A percentile compares a stretch with the other conserved stretches of the same genome.
Evolutionary conservation across 192 early-diverging fungal species (phyloP).

Genomic region (Coemansia javaensis): DNA sequence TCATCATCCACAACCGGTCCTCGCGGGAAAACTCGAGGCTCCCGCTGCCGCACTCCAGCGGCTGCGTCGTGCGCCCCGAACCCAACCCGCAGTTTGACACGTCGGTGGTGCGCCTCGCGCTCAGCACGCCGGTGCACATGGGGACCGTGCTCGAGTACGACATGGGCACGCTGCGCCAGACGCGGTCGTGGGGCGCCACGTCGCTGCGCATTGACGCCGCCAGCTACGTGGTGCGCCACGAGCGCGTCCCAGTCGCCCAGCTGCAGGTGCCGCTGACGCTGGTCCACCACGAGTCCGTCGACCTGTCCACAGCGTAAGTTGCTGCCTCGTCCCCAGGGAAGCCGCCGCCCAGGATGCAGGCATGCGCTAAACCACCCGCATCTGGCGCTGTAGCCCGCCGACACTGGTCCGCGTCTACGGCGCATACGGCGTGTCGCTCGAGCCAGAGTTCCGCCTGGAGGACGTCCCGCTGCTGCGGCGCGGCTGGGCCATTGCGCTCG

Average conservation of each 20-base stretch:
- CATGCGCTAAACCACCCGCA: neutral
- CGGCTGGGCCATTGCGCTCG: constrained; percentile 76
- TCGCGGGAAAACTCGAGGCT: constrained; percentile 13
- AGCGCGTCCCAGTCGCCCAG: constrained; percentile 19
- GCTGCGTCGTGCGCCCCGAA: constrained; percentile 57
- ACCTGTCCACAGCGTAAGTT: constrained; percentile 12
- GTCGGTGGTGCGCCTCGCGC: constrained; percentile 19
- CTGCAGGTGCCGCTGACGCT: constrained; percentile 62
- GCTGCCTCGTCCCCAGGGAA: too few species aligned
- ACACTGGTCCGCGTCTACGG: constrained; percentile 71
- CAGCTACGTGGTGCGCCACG: constrained; percentile 25
- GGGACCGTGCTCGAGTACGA: constrained; percentile 67
- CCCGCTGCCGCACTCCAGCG: constrained; percentile 20
- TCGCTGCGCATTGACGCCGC: constrained; percentile 25
- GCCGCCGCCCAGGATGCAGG: too few species aligned
- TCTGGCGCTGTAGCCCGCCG: constrained; percentile 38
- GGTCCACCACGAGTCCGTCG: constrained; percentile 48
- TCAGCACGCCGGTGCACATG: constrained; percentile 61
- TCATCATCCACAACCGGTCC: constrained; percentile 24
- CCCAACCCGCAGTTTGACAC: constrained; percentile 59
- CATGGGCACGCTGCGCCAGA: constrained; percentile 36
- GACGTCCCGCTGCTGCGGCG: constrained; percentile 71
- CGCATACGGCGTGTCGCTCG: constrained; percentile 72
- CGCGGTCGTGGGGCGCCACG: constrained; percentile 28
- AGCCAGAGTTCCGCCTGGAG: constrained; percentile 71